phyloP scores from a whole-genome alignment of 2,329 filamentous ascomycete genomes.

The Hypocreales sp. region DNA sequence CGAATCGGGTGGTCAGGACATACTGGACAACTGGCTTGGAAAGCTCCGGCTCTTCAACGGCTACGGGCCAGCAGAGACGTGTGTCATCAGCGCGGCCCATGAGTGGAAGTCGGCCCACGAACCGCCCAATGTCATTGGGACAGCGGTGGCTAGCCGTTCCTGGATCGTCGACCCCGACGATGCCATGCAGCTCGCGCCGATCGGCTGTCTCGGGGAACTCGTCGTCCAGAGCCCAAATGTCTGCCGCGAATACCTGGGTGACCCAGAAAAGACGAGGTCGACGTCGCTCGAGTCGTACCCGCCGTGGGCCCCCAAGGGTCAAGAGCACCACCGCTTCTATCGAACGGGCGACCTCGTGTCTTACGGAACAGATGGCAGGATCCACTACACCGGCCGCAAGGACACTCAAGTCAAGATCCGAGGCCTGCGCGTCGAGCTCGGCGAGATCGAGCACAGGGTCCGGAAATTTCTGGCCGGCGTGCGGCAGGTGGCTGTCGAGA shows the following conservation, averaged over 20 bases:
- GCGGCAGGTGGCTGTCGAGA: slow-evolving; percentile 3
- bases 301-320: slow-evolving; percentile 2
- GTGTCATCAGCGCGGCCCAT: slow-evolving; percentile 4
- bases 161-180: slow-evolving; percentile 3
- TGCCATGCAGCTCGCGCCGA: slow-evolving; percentile 1
- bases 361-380: slow-evolving; percentile 1
- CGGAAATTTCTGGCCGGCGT: slow-evolving; percentile 1
- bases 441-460: slow-evolving; percentile 7
- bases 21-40: slow-evolving; percentile 6
- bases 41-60: slow-evolving; percentile 5
- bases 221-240: slow-evolving; percentile 17
- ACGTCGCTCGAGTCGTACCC: slow-evolving; percentile 1
- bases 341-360: slow-evolving; percentile 5
- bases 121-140: slow-evolving; percentile 3
- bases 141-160: slow-evolving; percentile 2
- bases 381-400: slow-evolving; percentile 1
- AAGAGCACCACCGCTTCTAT: slow-evolving; percentile 4
- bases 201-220: slow-evolving; percentile 4
- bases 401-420: slow-evolving; percentile 6
- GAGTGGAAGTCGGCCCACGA: slow-evolving; percentile 3
- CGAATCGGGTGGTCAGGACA: slow-evolving; percentile 4
- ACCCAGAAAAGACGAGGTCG: slow-evolving; percentile 3
- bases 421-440: slow-evolving; percentile 8
- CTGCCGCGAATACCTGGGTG: slow-evolving; percentile 25
- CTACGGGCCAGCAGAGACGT: slow-evolving; percentile 7